Evolutionary conservation across 768 basidiomycete genomes (phyloP), one percentile per base, ranked within the genome.

Genomic region (Collybia mongolica): DNA sequence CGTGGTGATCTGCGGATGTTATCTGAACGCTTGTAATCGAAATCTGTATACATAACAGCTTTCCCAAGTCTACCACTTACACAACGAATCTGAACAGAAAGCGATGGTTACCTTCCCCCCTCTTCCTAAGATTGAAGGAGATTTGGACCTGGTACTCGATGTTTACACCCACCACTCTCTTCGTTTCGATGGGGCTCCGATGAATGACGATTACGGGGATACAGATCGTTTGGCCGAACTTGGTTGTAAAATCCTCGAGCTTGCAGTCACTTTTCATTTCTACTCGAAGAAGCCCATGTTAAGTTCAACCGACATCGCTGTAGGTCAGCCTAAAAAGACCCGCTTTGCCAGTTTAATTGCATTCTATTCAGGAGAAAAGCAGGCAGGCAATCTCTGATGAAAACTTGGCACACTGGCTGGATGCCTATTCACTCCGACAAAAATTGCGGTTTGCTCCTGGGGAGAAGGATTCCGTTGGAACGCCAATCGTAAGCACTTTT

Each of bases 181-280:
- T 17, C 68, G 71, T 49, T 43, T 51, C 38, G 12, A 46, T 6
- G 56, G 56, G 9, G 57, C 63, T 3, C 46, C 51, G 3, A 43
- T 63, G 55, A 75, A 74, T 23, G 67, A 75, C 4, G 73, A 77
- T 37, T 84, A 83, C 56, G 82, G 84, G 9, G 81, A 83, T 56
- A 74, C 72, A 18, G 76, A 80, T 19, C 80, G 88, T 39, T 74
- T 90, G 11, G 76, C 76, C 5, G 74, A 76, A 39, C 70, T 89
- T 9, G 88, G 88, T 6, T 60, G 67, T 44, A 73, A 69, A 51
- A 76, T 77, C 4, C 67, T 87, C 32, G 69, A 79, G 29, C 68
- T 84, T 55, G 73, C 69, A 2, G 73, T 83, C 40, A 80, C 80
- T 48, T 69, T 69, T 54, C 73, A 76, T 48, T 61, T 80, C 19